Percentiles rank a stretch among this genome's conserved stretches.
phyloP scores from a whole-genome alignment of 2,329 filamentous ascomycete species.

The Scortechinia acanthostroma region DNA sequence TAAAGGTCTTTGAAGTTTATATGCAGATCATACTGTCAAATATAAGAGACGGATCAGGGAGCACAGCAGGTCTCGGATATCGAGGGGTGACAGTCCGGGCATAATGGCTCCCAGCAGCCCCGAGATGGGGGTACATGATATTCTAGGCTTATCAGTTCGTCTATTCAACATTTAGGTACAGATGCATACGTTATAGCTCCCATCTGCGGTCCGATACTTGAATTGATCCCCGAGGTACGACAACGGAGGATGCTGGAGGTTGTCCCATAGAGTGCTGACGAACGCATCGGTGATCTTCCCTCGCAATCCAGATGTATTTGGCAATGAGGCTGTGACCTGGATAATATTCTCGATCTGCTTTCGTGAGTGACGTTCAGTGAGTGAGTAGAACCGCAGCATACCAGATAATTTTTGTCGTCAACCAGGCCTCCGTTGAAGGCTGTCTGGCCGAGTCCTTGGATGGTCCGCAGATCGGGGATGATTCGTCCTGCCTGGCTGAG shows the following conservation, averaged over 20 bases:
- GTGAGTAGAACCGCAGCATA: too few species aligned
- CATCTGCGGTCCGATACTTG: neutral
- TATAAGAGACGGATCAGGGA: neutral
- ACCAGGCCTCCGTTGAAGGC: too few species aligned
- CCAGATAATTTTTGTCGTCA: too few species aligned
- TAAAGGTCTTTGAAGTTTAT: too few species aligned
- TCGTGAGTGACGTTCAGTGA: too few species aligned
- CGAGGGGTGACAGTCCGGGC: neutral
- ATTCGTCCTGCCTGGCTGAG: too few species aligned
- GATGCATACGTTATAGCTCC: neutral
- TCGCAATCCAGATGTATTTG: slow-evolving; percentile 3
- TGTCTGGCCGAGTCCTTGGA: too few species aligned
- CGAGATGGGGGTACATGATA: neutral
- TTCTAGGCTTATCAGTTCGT: neutral
- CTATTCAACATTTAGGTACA: neutral
- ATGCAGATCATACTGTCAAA: neutral
- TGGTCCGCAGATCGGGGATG: too few species aligned
- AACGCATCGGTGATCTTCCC: neutral
- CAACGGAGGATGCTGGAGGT: neutral
- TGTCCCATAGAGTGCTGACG: neutral
- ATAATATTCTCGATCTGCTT: neutral
- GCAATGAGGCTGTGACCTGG: neutral
- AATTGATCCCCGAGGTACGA: neutral
- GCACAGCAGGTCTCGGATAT: neutral
- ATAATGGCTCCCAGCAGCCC: neutral